These are phyloP conservation scores for Calocybe cyanea DNA, from an alignment of 768 basidiomycete species.

Conservation along the genomic window DNA sequence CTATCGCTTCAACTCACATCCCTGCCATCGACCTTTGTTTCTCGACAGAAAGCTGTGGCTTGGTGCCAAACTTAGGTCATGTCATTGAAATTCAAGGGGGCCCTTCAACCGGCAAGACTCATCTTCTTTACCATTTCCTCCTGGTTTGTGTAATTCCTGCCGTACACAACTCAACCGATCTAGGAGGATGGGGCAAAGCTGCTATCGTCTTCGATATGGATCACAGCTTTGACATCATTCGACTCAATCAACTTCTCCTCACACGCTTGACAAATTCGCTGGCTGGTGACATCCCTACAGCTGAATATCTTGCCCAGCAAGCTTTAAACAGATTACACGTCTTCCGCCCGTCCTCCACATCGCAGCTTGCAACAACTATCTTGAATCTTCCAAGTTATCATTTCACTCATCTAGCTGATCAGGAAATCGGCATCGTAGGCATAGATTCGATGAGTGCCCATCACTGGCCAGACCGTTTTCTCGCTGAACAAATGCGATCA, in stretches of 20 bases:
- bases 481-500: constrained; percentile 47
- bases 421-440: constrained; percentile 61
- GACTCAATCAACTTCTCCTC: constrained; percentile 51
- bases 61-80: constrained; percentile 47
- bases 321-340: constrained; percentile 59
- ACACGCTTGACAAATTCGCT: constrained; percentile 37
- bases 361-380: constrained; percentile 68
- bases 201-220: constrained; percentile 74
- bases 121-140: constrained; percentile 66
- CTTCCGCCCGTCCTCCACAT: constrained; percentile 64
- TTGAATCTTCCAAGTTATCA: constrained; percentile 54
- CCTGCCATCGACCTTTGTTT: constrained; percentile 25
- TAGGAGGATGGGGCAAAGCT: constrained; percentile 62
- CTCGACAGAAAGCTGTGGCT: constrained; percentile 12
- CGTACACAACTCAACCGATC: constrained; percentile 20
- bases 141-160: constrained; percentile 55
- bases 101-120: constrained; percentile 72
- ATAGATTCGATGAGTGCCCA: constrained; percentile 77
- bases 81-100: constrained; percentile 77
- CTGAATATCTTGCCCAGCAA: constrained; percentile 27
- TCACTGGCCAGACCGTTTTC: constrained; percentile 74
- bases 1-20: constrained; percentile 4
- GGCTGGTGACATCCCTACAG: constrained; percentile 19
- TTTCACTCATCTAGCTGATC: constrained; percentile 38
- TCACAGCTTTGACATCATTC: constrained; percentile 52